phyloP scores from a whole-genome alignment of 495 filamentous ascomycete species.

The Podospora fimiseda region DNA sequence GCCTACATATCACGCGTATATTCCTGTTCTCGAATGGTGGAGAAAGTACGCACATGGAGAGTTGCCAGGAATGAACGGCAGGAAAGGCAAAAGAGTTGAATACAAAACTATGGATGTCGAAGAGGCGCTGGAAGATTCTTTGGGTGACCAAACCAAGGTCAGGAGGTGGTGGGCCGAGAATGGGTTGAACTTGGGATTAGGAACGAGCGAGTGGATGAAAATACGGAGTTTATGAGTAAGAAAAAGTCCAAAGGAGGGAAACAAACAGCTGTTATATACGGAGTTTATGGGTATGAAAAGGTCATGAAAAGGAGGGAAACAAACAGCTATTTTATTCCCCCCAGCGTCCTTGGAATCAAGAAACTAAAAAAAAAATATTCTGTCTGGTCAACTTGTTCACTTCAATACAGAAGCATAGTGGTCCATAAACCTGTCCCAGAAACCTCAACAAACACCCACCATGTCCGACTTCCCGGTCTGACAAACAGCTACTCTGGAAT shows the following conservation, averaged over 20 bases:
- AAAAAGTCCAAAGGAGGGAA: constrained; percentile 6
- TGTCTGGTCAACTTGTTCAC: no score
- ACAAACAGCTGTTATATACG: background rate
- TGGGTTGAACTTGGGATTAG: constrained; percentile 77
- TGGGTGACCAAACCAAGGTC: constrained; percentile 63
- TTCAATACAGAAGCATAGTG: no score
- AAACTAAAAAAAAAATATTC: no score
- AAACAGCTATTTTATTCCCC: no score
- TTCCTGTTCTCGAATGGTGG: constrained; percentile 89
- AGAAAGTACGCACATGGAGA: constrained; percentile 59
- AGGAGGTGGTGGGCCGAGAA: constrained; percentile 86
- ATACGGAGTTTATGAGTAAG: constrained; percentile 32
- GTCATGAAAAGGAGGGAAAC: no score
- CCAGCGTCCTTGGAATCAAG: no score
- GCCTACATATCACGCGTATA: constrained; percentile 79
- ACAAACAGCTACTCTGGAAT: no score
- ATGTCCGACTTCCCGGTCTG: no score
- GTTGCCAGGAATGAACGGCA: constrained; percentile 36
- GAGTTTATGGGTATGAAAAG: constrained; percentile 5
- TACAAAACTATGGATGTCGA: constrained; percentile 96
- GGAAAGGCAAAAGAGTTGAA: constrained; percentile 55
- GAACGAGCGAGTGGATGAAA: constrained; percentile 92
- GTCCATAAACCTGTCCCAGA: no score
- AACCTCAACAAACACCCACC: no score
- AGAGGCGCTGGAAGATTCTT: constrained; percentile 82